A percentile compares a stretch with the other conserved stretches of the same genome.
Conservation (phyloP, 495 filamentous ascomycete genomes). For the Xylaria castorea region DNA sequence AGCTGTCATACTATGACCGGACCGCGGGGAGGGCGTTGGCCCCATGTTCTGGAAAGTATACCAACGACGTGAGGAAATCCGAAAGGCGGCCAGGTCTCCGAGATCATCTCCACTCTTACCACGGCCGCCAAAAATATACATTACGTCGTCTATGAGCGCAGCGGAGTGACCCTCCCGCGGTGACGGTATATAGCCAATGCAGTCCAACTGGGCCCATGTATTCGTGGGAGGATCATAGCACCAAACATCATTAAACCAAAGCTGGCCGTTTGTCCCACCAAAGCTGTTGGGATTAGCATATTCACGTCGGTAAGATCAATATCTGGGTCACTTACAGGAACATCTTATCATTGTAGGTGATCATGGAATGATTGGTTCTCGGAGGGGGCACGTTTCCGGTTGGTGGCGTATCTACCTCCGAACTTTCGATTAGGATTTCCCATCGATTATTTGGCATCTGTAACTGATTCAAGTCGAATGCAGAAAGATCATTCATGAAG, state of each 20-base stretch:
- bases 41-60: slow-evolving; percentile 99
- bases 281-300: slow-evolving; percentile 65
- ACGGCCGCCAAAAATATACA: slow-evolving; percentile 99
- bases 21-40: slow-evolving; percentile 88
- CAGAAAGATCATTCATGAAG: slow-evolving; percentile 98
- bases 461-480: slow-evolving; percentile 94
- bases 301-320: not conserved
- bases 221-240: slow-evolving; percentile 85
- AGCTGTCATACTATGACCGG: slow-evolving; percentile 97
- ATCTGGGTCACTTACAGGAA: slow-evolving; percentile 72
- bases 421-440: slow-evolving; percentile 86
- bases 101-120: slow-evolving; percentile 90
- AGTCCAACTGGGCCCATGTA: slow-evolving; percentile 85
- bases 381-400: slow-evolving; percentile 80
- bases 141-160: slow-evolving; percentile 91
- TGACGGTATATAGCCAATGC: slow-evolving; percentile 94
- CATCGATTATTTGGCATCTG: slow-evolving; percentile 88
- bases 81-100: slow-evolving; percentile 93
- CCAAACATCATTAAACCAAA: slow-evolving; percentile 99
- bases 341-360: slow-evolving; percentile 92
- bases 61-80: slow-evolving; percentile 90
- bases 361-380: slow-evolving; percentile 91
- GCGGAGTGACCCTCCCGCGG: slow-evolving; percentile 95
- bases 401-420: slow-evolving; percentile 69
- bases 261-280: slow-evolving; percentile 90